Conservation (phyloP, 495 filamentous ascomycete species). For the Aspergillus cavernicola region DNA sequence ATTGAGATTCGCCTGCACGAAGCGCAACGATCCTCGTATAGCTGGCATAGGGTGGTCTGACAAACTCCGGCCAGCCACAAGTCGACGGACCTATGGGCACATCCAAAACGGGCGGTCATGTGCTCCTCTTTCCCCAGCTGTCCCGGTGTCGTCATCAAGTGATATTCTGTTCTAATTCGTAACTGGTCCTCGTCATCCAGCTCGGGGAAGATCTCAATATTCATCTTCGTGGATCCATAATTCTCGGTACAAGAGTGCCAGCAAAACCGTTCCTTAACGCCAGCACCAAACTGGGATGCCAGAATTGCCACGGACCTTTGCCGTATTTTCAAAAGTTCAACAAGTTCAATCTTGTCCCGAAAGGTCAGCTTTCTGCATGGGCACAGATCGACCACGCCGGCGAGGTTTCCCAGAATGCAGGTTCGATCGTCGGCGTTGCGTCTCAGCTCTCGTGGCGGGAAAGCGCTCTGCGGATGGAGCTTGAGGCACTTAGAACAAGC, state of each 20-base stretch:
- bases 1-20: constrained; percentile 40
- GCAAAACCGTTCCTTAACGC: constrained; percentile 32
- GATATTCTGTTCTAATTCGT: constrained; percentile 40
- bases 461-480: constrained; percentile 38
- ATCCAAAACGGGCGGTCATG: constrained; percentile 46
- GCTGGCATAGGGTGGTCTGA: constrained; percentile 39
- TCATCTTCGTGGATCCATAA: constrained; percentile 38
- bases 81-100: constrained; percentile 45
- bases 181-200: constrained; percentile 33
- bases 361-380: constrained; percentile 48
- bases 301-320: constrained; percentile 27
- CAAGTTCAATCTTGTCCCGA: constrained; percentile 38
- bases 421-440: constrained; percentile 34
- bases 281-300: constrained; percentile 29
- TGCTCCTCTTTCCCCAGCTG: constrained; percentile 42
- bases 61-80: constrained; percentile 44
- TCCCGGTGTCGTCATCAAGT: constrained; percentile 33
- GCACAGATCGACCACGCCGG: constrained; percentile 44
- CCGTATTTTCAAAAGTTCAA: constrained; percentile 33
- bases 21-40: constrained; percentile 35
- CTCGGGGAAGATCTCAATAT: constrained; percentile 38
- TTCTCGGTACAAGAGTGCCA: constrained; percentile 46
- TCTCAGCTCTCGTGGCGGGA: constrained; percentile 33
- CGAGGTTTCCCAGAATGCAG: constrained; percentile 39
- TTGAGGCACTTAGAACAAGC: constrained; percentile 45